Conservation (phyloP, 2,329 filamentous ascomycete genomes). For the Fusarium buharicum region DNA sequence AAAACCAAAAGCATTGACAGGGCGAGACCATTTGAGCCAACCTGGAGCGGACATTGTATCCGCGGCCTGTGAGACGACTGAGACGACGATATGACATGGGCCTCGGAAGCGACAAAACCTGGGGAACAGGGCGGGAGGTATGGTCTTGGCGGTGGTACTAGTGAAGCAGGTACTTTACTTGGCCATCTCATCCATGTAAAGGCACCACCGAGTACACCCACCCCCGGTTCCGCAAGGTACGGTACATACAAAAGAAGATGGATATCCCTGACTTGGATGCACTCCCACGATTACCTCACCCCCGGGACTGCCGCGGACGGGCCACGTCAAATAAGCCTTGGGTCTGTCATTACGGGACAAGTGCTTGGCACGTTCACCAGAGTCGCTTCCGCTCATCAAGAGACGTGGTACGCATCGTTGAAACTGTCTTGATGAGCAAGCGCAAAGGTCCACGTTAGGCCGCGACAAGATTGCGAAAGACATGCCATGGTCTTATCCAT, state of each 20-base stretch:
- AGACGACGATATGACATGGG: constrained; percentile 31
- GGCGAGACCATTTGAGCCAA: constrained; percentile 20
- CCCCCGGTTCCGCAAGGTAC: constrained; percentile 6
- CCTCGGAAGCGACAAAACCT: constrained; percentile 40
- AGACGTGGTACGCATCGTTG: constrained; percentile 16
- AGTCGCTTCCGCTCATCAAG: constrained; percentile 13
- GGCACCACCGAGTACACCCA: not conserved
- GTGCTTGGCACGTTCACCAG: constrained; percentile 13
- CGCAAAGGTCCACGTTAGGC: constrained; percentile 7
- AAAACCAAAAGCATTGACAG: constrained; percentile 36
- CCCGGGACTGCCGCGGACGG: constrained; percentile 15
- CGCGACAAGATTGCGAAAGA: constrained; percentile 14
- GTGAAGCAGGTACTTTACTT: constrained; percentile 37
- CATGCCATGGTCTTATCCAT: constrained; percentile 22
- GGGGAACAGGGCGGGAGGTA: constrained; percentile 45
- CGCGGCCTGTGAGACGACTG: constrained; percentile 36
- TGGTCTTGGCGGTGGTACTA: constrained; percentile 39
- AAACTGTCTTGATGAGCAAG: constrained; percentile 6
- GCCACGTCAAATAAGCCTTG: constrained; percentile 18
- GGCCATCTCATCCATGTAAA: constrained; percentile 17
- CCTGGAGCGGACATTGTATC: not conserved
- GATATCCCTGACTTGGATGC: constrained; percentile 20
- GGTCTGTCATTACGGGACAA: not conserved
- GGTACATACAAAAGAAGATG: constrained; percentile 6
- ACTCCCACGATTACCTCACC: constrained; percentile 22